These are phyloP conservation scores for Pichia sp. DNA, from an alignment of 1,139 yeast species.

Conservation along the genomic window DNA sequence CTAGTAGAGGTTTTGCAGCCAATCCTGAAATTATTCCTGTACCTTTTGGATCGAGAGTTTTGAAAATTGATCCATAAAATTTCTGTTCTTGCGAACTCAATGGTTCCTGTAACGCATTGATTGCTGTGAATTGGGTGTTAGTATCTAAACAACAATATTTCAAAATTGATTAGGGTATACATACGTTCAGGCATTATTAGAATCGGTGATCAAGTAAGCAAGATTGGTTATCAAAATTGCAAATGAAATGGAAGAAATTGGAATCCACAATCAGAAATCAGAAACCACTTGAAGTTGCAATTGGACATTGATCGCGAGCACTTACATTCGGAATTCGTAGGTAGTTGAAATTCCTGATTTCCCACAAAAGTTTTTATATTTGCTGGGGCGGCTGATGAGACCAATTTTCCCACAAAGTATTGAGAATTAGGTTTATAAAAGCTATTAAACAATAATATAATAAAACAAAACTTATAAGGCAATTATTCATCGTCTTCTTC, in stretches of 20 bases:
- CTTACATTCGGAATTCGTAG: background rate
- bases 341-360: background rate
- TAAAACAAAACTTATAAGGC: no score
- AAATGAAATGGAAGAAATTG: background rate
- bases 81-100: constrained; percentile 76
- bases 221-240: background rate
- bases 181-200: background rate
- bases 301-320: background rate
- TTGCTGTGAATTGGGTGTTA: constrained; percentile 1
- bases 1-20: constrained; percentile 77
- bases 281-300: background rate
- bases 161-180: background rate
- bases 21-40: constrained; percentile 87
- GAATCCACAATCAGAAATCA: background rate
- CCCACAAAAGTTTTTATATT: background rate
- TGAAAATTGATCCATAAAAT: constrained; percentile 68
- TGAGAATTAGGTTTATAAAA: background rate
- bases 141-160: background rate
- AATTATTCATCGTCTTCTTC: background rate
- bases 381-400: background rate
- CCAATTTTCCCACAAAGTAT: background rate
- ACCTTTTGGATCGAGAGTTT: constrained; percentile 69
- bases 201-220: background rate
- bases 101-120: constrained; percentile 24
- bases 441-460: background rate